Base-by-base conservation (phyloP, 129 eudicot species). In the Pulicaria dysenterica region DNA sequence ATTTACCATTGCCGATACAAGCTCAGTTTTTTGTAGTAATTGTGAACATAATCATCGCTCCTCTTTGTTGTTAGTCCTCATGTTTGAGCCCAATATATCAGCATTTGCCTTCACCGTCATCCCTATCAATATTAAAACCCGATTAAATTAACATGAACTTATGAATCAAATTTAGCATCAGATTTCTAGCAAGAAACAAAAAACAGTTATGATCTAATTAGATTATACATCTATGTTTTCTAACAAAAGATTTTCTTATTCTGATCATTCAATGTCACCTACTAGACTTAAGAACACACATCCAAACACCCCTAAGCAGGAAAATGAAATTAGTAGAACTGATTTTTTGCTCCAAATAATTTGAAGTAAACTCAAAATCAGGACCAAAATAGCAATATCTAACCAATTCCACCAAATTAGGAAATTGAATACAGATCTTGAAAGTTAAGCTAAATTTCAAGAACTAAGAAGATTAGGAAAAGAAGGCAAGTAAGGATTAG, bases 41-140 rank as follows among this genome's bases (percentile, higher is more conserved):
- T 36, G 42, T 54, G 57, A 59, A 15, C 69, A 70, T 36, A 24
- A 13, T 6, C 74, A 64, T 63, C 14, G 57, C 50, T 54, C 71
- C 24, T 51, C 16, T 5, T 42, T 31, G 61, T 40, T 67, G 59
- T 48, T 15, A 67, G 58, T 72, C 39, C 44, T 59, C 75, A 50
- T 70, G 77, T 70, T 72, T 8, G 67, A 67, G 70, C 69, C 31
- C 36, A 39, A 72, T 39, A 24, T 42, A 57, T 45, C 76, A 71
- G 55, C 66, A 77, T 60, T 50, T 63, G 65, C 72, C 76, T 77
- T 76, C 77, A 74, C 10, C 62, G 24, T 57, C 79, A 45, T 46
- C 66, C 62, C 58, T 64, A 70, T 48, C 10, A 79, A 46, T 67
- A 69, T 56, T 8, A 67, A 70, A 1, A 31, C 58, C 59, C 17